Evolutionary conservation across 2,329 filamentous ascomycete species (phyloP), one percentile per base, ranked within the genome.

Genomic region (Ophiostoma tasmaniense): DNA sequence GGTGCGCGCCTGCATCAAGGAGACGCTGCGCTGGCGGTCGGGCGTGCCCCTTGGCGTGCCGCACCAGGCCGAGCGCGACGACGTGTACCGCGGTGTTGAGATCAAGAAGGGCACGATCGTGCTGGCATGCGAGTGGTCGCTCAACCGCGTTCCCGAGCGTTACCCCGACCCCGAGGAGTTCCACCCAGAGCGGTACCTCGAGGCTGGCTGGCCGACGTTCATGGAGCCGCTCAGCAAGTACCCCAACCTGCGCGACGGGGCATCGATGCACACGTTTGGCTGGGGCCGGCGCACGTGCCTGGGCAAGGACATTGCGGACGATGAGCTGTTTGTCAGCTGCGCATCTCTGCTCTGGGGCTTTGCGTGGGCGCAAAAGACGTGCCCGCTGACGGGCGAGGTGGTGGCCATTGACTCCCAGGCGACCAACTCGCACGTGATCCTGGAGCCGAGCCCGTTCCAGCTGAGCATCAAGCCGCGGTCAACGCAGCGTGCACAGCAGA

Each of bases 91-190:
- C 3, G 82, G 82, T 5, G 81, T 83, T 61, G 78, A 74, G 59
- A 83, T 84, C 71, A 78, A 79, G 66, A 83, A 83, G 73, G 80
- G 79, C 11, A 83, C 81, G 1, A 80, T 84, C 65, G 74, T 84
- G 17, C 75, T 84, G 6, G 82, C 82, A 1, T 83, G 81, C 71
- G 82, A 84, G 77, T 83, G 82, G 82, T 81, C 81, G 62, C 83
- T 88, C 75, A 84, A 86, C 75, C 84, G 85, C 61, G 85, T 89
- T 71, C 80, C 83, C 1, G 77, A 77, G 45, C 84, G 82, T 68
- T 90, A 90, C 74, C 86, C 86, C 1, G 84, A 89, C 73, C 84
- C 86, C n/a, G 86, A 90, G 65, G 81, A 78, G 72, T 90, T 83
- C 77, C 83, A 81, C 35, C 87, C 88, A 0, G 86, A 88, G 73